Conservation (phyloP, 2,329 filamentous ascomycete genomes). For the Atkinsonella texensis region DNA sequence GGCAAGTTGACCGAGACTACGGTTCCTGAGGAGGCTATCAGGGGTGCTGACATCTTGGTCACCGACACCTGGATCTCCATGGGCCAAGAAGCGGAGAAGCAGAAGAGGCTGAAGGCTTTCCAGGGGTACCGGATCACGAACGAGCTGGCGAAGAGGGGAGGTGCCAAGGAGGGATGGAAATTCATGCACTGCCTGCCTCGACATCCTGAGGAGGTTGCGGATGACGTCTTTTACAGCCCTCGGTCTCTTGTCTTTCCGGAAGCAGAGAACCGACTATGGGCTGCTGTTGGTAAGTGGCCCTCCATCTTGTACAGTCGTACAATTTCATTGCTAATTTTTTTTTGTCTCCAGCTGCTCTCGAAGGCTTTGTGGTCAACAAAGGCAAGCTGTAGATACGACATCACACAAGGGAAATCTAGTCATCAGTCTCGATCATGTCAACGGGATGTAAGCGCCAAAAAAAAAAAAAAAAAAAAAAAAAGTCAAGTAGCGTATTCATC, state of each 20-base stretch:
- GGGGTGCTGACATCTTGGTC: conserved; percentile 77
- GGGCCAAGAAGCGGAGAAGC: conserved; percentile 83
- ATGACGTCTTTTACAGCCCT: conserved; percentile 86
- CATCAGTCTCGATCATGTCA: not conserved
- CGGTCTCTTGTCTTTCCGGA: conserved; percentile 85
- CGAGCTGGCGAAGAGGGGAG: conserved; percentile 70
- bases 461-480: too few species aligned
- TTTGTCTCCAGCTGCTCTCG: conserved; percentile 48
- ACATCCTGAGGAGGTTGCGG: conserved; percentile 82
- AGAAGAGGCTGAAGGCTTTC: conserved; percentile 69
- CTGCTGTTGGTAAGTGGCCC: conserved; percentile 55
- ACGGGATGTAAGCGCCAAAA: conserved; percentile 2
- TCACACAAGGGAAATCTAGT: not conserved
- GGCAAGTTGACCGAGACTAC: conserved; percentile 65
- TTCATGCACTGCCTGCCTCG: conserved; percentile 98
- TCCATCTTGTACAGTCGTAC: not conserved
- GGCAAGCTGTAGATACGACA: conserved; percentile 47
- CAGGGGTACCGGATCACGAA: conserved; percentile 82
- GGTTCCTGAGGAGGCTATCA: conserved; percentile 73
- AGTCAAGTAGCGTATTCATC: conserved; percentile 5
- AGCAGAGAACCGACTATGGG: conserved; percentile 90
- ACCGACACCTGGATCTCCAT: conserved; percentile 98
- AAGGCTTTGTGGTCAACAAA: conserved; percentile 90
- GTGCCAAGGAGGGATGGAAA: conserved; percentile 81
- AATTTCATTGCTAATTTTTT: too few species aligned